Conservation (phyloP, 2,329 filamentous ascomycete species). For the Nigrospora osmanthi region DNA sequence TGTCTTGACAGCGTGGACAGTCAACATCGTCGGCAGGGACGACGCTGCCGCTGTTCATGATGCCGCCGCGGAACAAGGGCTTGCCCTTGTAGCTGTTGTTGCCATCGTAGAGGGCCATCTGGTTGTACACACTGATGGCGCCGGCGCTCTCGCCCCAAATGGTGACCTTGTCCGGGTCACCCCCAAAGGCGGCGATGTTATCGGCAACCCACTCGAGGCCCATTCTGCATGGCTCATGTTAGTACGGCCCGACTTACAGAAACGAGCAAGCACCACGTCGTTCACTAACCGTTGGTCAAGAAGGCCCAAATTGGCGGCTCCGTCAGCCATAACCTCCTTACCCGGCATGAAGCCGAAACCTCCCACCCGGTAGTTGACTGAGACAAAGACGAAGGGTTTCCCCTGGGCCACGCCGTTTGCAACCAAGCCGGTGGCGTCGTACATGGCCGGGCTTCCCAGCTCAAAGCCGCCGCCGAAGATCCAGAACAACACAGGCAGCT, state of each 20-base stretch:
- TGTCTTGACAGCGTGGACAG: constrained; percentile 53
- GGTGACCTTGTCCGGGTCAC: constrained; percentile 65
- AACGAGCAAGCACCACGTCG: background rate
- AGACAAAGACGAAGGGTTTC: constrained; percentile 66
- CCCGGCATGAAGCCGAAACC: constrained; percentile 70
- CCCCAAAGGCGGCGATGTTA: constrained; percentile 71
- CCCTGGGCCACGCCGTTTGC: constrained; percentile 33
- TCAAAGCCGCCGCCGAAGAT: constrained; percentile 63
- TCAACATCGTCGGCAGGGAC: constrained; percentile 58
- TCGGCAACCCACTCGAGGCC: constrained; percentile 71
- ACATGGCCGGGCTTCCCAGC: constrained; percentile 35
- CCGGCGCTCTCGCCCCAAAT: constrained; percentile 72
- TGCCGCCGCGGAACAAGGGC: constrained; percentile 65
- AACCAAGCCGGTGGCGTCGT: constrained; percentile 42
- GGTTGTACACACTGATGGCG: constrained; percentile 66
- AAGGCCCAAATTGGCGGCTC: constrained; percentile 62
- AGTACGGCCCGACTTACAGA: background rate
- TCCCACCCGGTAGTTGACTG: constrained; percentile 70
- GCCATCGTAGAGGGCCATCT: constrained; percentile 68
- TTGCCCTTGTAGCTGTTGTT: constrained; percentile 68
- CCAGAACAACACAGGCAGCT: constrained; percentile 62
- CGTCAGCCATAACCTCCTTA: constrained; percentile 58
- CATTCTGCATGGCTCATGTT: constrained; percentile 27
- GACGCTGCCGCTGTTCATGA: constrained; percentile 68
- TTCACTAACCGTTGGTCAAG: constrained; percentile 50